A percentile compares a stretch with the other conserved stretches of the same genome.
Conservation (phyloP, 805 yeast species). For the Wickerhamiella lipophila region DNA sequence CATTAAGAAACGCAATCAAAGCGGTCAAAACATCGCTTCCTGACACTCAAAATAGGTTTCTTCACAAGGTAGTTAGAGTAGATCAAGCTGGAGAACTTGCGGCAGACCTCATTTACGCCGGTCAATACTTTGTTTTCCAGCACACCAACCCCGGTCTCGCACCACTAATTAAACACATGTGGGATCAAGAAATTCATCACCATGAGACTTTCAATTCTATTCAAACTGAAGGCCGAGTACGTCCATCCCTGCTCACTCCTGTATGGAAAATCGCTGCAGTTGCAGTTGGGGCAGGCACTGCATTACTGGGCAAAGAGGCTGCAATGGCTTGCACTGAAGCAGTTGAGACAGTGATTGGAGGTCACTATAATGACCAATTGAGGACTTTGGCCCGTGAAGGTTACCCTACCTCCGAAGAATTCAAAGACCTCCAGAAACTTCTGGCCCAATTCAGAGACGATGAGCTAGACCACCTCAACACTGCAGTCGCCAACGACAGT, state of each 20-base stretch:
- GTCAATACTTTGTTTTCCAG: conserved; percentile 70
- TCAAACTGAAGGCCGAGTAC: conserved; percentile 63
- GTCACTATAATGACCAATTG: conserved; percentile 84
- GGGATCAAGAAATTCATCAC: conserved; percentile 95
- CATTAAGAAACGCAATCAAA: conserved; percentile 17
- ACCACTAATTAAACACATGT: conserved; percentile 82
- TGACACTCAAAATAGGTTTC: conserved; percentile 20
- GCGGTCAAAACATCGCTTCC: conserved; percentile 21
- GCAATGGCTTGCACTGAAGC: conserved; percentile 99
- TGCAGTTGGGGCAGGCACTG: conserved; percentile 77
- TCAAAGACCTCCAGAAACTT: conserved; percentile 43
- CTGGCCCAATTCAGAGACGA: conserved; percentile 80
- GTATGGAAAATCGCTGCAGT: conserved; percentile 87
- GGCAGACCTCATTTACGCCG: conserved; percentile 84
- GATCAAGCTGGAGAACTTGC: conserved; percentile 98
- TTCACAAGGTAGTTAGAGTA: conserved; percentile 47
- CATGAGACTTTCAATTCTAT: conserved; percentile 70
- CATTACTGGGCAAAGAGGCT: conserved; percentile 77
- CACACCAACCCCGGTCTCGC: conserved; percentile 59
- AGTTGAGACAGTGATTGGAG: conserved; percentile 95
- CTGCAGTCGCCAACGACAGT: conserved; percentile 86
- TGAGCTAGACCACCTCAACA: conserved; percentile 87
- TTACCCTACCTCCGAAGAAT: conserved; percentile 52
- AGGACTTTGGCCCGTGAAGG: conserved; percentile 56
- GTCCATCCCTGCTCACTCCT: conserved; percentile 88